Evolutionary conservation across 2,329 filamentous ascomycete species (phyloP), one percentile per base, ranked within the genome.

Genomic region (Colletotrichum orbiculare): DNA sequence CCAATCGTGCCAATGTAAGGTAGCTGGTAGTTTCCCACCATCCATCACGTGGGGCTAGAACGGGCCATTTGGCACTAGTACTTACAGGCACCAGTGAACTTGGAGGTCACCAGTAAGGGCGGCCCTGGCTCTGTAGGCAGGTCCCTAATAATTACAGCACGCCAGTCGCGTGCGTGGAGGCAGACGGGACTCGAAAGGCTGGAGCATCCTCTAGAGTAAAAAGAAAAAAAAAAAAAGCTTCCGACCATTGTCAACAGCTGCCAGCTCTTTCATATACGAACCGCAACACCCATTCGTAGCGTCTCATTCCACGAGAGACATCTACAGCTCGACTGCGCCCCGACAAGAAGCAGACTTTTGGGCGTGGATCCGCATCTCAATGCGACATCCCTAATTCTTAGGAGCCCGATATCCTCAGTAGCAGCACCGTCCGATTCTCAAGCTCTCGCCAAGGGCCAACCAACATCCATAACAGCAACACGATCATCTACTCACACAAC

Each of bases 151-250:
- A 17, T 17, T 17, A 34, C 33, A 64, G 60, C 54, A 60, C 64
- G 64, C 54, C 54, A 64, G 64, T 66, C 64, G 64, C 64, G 64
- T 60, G 64, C 64, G 64, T 60, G 64, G 64, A 66, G 64, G 53
- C 38, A 45, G 54, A 45, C 25, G 25, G 25, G 25, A 25, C 38
- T 52, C 53, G 46, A 43, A 63, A 66, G 58, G 63, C 59, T 66
- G 60, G 64, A 65, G 59, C 64, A 66, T 66, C 54, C 25, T 25
- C 25, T 25, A 25, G 25, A 25, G 25, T 25, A 4, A 59, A 17
- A 17, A 52, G 54, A 60, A 65, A 3, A 52, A 60, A 55, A 65
- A 66, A 63, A 65, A 66, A 66, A 60, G 60, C 58, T 62, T 41
- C 35, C 45, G 37, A 49, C 43, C 60, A 48, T 42, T 50, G 62